A percentile compares a stretch with the other conserved stretches of the same genome.
Conservation (phyloP, 2,329 filamentous ascomycete species). For the Colletotrichum sp. region DNA sequence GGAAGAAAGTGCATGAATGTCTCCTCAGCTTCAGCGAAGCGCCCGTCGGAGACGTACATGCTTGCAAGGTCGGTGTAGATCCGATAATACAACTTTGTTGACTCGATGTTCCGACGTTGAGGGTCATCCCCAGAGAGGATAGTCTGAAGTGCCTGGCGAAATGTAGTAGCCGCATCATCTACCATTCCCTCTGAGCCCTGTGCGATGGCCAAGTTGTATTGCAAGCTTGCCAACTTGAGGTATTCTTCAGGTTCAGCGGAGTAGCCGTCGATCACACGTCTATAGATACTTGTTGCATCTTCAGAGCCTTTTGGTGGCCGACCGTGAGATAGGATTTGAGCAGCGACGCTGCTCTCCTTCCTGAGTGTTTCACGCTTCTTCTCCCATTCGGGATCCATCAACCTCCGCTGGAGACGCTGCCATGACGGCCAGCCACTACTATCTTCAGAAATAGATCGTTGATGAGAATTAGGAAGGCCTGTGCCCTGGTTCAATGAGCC, state of each 20-base stretch:
- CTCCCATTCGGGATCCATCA: background rate
- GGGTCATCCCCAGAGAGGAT: background rate
- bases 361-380: background rate
- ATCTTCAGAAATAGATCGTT: background rate
- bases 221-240: background rate
- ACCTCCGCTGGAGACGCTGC: background rate
- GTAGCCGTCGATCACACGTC: background rate
- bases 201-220: background rate
- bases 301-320: background rate
- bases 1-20: background rate
- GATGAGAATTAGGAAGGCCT: background rate
- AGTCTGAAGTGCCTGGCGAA: background rate
- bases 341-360: background rate
- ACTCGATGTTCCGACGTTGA: fast-evolving
- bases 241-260: background rate
- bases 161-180: background rate
- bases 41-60: background rate
- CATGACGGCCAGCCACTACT: background rate
- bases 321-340: background rate
- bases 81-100: background rate
- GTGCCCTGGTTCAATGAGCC: background rate
- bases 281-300: background rate
- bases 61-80: background rate
- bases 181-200: background rate
- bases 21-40: background rate